phyloP scores from a whole-genome alignment of 176 grass and related monocot genomes.

The Bonia amplexicaulis region DNA sequence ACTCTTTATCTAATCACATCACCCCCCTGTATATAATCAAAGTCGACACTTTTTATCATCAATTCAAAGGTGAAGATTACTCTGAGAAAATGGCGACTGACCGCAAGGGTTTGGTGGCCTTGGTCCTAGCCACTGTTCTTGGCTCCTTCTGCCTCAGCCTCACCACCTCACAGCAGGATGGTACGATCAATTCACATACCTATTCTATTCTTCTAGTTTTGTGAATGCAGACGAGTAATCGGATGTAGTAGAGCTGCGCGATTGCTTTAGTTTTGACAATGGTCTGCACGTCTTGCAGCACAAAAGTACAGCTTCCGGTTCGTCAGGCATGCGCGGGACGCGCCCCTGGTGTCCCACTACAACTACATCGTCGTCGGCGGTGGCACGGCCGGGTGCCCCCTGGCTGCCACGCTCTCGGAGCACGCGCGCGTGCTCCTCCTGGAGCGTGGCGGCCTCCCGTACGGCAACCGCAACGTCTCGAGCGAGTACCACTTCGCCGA shows the following conservation, averaged over 20 bases:
- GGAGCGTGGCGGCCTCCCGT: conserved; percentile 73
- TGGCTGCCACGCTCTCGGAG: conserved; percentile 69
- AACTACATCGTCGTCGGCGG: conserved; percentile 84
- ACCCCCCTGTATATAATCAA: neutral
- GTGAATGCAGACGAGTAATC: neutral
- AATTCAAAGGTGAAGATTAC: neutral
- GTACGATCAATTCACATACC: neutral
- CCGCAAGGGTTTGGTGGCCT: neutral
- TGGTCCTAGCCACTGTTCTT: neutral
- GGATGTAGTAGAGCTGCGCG: too few species aligned
- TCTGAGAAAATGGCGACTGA: conserved; percentile 21
- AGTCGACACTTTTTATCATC: neutral
- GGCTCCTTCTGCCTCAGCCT: neutral
- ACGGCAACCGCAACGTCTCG: conserved; percentile 64
- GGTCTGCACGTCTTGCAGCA: neutral
- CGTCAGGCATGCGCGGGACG: conserved; percentile 52
- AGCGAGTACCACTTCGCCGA: conserved; percentile 52
- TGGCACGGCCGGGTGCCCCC: conserved; percentile 49
- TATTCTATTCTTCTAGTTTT: neutral
- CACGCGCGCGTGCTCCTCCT: conserved; percentile 55
- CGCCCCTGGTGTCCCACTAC: conserved; percentile 56
- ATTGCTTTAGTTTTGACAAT: neutral
- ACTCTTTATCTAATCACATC: conserved; percentile 25
- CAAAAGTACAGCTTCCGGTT: conserved; percentile 52
- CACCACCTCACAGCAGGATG: conserved; percentile 29